These are phyloP conservation scores for Verbascum thapsus DNA, from an alignment of 257 asterid species.

Conservation along the genomic window DNA sequence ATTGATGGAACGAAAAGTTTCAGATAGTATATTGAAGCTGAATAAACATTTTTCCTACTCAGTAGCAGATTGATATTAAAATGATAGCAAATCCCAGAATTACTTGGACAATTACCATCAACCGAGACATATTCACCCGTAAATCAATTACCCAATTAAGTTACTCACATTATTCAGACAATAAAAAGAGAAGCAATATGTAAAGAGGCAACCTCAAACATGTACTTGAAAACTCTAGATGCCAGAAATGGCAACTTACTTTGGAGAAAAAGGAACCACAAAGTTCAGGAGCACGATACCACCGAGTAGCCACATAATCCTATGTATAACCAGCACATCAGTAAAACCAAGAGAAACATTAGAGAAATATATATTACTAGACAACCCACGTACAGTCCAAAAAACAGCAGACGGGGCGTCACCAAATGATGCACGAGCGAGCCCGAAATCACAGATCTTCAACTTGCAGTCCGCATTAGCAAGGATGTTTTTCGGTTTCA, in stretches of 20 bases:
- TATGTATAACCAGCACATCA: conserved; percentile 36
- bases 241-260: conserved; percentile 46
- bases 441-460: conserved; percentile 84
- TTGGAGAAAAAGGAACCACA: conserved; percentile 79
- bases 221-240: neutral
- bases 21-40: neutral
- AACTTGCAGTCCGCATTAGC: conserved; percentile 85
- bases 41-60: neutral
- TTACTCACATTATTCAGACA: too few species aligned
- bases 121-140: neutral
- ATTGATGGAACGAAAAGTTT: neutral
- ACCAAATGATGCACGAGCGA: conserved; percentile 73
- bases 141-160: neutral
- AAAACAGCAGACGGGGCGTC: conserved; percentile 78
- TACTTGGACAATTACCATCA: neutral
- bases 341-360: conserved; percentile 27
- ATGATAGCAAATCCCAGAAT: conserved; percentile 6
- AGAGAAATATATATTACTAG: conserved; percentile 8
- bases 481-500: conserved; percentile 77
- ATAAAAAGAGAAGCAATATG: neutral
- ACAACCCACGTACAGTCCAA: conserved; percentile 71
- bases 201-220: neutral
- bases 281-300: conserved; percentile 93
- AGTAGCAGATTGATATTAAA: neutral
- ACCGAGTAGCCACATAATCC: conserved; percentile 88